phyloP scores from a whole-genome alignment of 2,329 filamentous ascomycete species.

The Neophaeococcomyces mojaviensis region DNA sequence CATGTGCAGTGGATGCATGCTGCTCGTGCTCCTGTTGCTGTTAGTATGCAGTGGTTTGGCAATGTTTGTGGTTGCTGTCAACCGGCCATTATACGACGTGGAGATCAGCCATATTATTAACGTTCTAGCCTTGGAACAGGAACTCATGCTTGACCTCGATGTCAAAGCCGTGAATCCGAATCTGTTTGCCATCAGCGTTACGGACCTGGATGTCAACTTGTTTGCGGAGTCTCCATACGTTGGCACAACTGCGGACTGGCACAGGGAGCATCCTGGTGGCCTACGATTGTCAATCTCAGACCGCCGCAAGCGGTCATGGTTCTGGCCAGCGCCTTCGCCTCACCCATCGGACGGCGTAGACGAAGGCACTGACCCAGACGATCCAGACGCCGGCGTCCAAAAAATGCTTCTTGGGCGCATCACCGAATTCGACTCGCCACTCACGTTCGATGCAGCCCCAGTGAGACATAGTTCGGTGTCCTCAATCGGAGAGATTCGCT shows the following conservation, averaged over 20 bases:
- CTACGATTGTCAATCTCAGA: conserved; percentile 13
- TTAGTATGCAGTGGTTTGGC: conserved; percentile 78
- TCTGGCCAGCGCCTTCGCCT: conserved; percentile 17
- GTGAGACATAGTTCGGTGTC: conserved; percentile 65
- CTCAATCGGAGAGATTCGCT: conserved; percentile 75
- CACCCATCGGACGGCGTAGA: conserved; percentile 36
- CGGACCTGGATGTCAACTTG: conserved; percentile 80
- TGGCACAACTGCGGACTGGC: conserved; percentile 38
- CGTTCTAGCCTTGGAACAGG: conserved; percentile 86
- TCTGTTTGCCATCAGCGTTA: conserved; percentile 76
- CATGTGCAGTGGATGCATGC: conserved; percentile 77
- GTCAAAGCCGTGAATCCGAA: conserved; percentile 90
- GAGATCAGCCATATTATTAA: conserved; percentile 75
- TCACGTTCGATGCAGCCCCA: conserved; percentile 84
- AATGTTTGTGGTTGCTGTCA: conserved; percentile 84
- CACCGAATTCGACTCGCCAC: conserved; percentile 73
- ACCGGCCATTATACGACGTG: conserved; percentile 75
- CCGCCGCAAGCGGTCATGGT: conserved; percentile 13
- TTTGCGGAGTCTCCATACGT: conserved; percentile 92
- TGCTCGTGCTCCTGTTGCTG: conserved; percentile 73
- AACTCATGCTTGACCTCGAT: conserved; percentile 86
- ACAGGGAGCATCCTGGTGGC: conserved; percentile 1
- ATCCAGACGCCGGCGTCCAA: conserved; percentile 54
- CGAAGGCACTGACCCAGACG: conserved; percentile 56
- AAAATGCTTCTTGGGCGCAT: conserved; percentile 92